Evolutionary conservation across 2,329 filamentous ascomycete species (phyloP), one percentile per base, ranked within the genome.

Genomic region (Domatiomyces globalis): DNA sequence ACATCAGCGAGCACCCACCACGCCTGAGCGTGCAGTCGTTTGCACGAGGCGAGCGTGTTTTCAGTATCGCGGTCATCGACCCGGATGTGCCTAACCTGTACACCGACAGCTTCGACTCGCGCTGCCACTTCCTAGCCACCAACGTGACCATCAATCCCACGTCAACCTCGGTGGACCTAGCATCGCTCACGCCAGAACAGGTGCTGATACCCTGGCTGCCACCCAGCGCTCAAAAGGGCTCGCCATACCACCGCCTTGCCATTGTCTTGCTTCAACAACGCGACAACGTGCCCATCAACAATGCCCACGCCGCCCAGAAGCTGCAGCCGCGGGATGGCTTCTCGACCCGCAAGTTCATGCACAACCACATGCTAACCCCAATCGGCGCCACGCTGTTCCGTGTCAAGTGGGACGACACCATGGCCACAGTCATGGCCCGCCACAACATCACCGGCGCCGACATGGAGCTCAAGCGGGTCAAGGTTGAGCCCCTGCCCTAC

Each of bases 381-480:
- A 80, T 95, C 53, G 89, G 89, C 44, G 85, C 87, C 61, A 86
- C 81, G 65, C 72, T 98, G 61, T 98, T 96, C 81, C 81, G 92
- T 59, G 83, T 81, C 54, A 72, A 84, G 58, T 96, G 89, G 87
- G 92, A 98, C 67, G 85, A 92, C 54, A 80, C 78, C 61, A 98
- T 86, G 49, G 81, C 79, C n/a, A 81, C 73, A 48, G 87, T 98
- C 56, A 95, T 98, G 90, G 74, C 80, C 64, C 78, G 85, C 61
- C 78, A 85, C 60, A 80, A 79, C 54, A 74, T 94, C 56, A 76
- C 80, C 25, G 87, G 87, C 46, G 81, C 81, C 53, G 83, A 94
- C 63, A 66, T 95, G 57, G 87, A 95, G 71, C 86, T 94, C 68
- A 86, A 85, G 72, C 80, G 81, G 64, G 84, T 84, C 71, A 85